Evolutionary conservation across 2,329 filamentous ascomycete genomes (phyloP), one percentile per base, ranked within the genome.

Genomic region (Epichloe festucae): DNA sequence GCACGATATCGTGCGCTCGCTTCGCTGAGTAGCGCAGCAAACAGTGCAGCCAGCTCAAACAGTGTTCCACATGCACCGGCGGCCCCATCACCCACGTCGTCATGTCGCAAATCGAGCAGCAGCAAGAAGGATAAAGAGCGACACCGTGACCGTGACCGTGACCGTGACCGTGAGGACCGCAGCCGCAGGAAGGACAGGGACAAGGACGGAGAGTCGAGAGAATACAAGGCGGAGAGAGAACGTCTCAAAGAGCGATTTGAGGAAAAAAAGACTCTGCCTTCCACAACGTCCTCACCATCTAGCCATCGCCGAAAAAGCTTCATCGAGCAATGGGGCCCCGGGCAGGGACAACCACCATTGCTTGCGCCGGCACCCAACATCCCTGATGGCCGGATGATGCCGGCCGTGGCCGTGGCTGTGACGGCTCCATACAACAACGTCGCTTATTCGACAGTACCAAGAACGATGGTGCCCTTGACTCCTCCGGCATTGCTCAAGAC

Each of bases 231-330:
- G 34, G 63, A 66, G 49, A 67, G 66, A 56, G 65, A 67, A 46
- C 67, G 68, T 15, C 62, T 70, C 49, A 64, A 64, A 34, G 61
- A 60, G 51, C 66, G 68, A 31, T 70, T 70, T 54, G 68, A 68
- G 35, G 63, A 68, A 50, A 60, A 60, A 44, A 50, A 65, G 65
- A 19, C 52, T 10, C 27, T 4, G 23, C 19, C 39, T 10, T 35
- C 40, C 19, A 21, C 31, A 31, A 34, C 44, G 31, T 35, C 45
- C 8, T 35, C 59, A 46, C 50, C 57, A 34, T 49, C 56, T 52
- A 51, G 52, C 12, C 45, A 42, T 55, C 64, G 62, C 45, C 62
- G 62, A 43, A 55, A 61, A 52, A 67, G 65, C 62, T 68, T 63
- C 59, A 62, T 66, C 27, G 65, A 68, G 43, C 36, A 12, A 12